Conservation (phyloP, 148 eudicot species). For the Limonium bicolor region DNA sequence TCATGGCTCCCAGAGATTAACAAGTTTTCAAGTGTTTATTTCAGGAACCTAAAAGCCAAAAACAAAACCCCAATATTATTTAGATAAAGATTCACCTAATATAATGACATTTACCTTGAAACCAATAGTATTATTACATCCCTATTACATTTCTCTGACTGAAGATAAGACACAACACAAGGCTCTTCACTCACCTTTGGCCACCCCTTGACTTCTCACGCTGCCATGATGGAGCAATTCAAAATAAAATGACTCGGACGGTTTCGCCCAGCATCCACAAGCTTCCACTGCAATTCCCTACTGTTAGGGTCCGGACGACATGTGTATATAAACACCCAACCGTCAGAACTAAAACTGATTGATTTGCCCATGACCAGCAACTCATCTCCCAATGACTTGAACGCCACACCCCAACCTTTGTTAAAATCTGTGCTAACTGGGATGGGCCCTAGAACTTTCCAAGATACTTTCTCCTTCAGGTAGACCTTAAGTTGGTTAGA, state of each 20-base stretch:
- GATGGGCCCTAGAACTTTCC: slow-evolving; percentile 49
- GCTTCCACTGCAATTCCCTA: slow-evolving; percentile 28
- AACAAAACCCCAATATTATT: too few species aligned
- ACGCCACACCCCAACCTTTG: slow-evolving; percentile 79
- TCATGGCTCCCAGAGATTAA: too few species aligned
- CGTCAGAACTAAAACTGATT: slow-evolving; percentile 4
- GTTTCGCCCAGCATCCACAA: slow-evolving; percentile 19
- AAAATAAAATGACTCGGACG: slow-evolving; percentile 34
- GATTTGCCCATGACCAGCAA: slow-evolving; percentile 54
- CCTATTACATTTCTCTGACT: too few species aligned
- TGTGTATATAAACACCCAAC: slow-evolving; percentile 37
- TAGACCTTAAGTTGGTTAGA: slow-evolving; percentile 55
- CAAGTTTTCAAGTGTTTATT: too few species aligned
- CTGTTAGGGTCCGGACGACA: slow-evolving; percentile 40
- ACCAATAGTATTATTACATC: too few species aligned
- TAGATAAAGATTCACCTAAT: too few species aligned
- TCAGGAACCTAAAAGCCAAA: too few species aligned
- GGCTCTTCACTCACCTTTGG: too few species aligned
- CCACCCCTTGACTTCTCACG: too few species aligned
- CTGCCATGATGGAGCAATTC: slow-evolving; percentile 59
- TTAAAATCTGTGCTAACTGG: slow-evolving; percentile 48
- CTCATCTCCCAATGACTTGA: slow-evolving; percentile 53
- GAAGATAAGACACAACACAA: too few species aligned
- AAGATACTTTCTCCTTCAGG: slow-evolving; percentile 34
- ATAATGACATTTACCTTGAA: too few species aligned